These are phyloP conservation scores for Chenopodium quinoa DNA, from an alignment of 148 eudicot species.

Conservation along the genomic window DNA sequence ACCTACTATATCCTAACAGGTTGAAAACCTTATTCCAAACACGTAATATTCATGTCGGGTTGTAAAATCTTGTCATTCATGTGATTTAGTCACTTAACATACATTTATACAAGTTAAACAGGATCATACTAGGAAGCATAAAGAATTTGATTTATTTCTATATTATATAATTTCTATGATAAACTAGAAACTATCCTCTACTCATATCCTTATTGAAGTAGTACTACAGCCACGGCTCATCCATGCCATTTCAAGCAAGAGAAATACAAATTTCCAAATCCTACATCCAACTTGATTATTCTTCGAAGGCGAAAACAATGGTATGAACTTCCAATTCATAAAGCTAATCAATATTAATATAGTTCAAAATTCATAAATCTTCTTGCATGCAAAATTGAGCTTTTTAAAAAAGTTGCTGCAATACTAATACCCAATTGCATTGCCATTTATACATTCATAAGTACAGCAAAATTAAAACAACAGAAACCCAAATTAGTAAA, in stretches of 20 bases:
- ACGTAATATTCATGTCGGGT: no score
- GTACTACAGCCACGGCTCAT: neutral
- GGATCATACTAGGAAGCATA: neutral
- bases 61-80: no score
- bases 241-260: neutral
- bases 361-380: neutral
- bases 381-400: slow-evolving; percentile 7
- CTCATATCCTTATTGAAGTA: neutral
- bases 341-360: neutral
- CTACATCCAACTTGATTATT: neutral
- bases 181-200: neutral
- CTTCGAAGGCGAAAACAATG: neutral
- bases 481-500: neutral
- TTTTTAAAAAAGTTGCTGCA: neutral
- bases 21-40: no score
- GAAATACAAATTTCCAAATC: neutral
- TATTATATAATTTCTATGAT: no score
- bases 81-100: no score
- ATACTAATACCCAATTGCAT: neutral
- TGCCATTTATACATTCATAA: neutral
- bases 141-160: neutral
- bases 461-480: no score
- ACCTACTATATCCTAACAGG: no score
- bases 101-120: neutral
- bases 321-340: neutral